phyloP scores from a whole-genome alignment of 768 basidiomycete genomes.

The Hypholoma sublateritium region DNA sequence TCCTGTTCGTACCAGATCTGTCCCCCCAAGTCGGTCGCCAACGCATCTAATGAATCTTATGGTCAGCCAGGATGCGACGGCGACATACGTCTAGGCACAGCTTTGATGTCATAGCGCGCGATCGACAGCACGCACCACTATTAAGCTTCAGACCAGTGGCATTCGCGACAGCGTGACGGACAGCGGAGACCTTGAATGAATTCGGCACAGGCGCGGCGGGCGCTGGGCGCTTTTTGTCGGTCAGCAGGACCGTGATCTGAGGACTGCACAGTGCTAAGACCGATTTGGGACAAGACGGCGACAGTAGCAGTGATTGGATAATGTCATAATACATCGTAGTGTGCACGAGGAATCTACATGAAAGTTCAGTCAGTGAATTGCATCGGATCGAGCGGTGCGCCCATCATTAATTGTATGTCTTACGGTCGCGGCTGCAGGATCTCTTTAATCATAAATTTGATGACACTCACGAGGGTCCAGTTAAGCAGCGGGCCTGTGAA shows the following conservation, averaged over 20 bases:
- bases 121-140: slow-evolving; percentile 31
- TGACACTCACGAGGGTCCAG: slow-evolving; percentile 79
- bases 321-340: slow-evolving; percentile 52
- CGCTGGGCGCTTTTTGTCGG: slow-evolving; percentile 31
- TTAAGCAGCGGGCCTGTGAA: slow-evolving; percentile 71
- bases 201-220: slow-evolving; percentile 8
- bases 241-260: slow-evolving; percentile 45
- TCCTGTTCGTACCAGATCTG: slow-evolving; percentile 53
- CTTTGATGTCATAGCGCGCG: neutral
- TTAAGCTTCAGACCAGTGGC: slow-evolving; percentile 35
- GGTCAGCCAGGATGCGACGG: slow-evolving; percentile 7
- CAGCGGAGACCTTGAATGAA: slow-evolving; percentile 23
- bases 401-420: slow-evolving; percentile 11
- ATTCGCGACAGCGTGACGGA: slow-evolving; percentile 38
- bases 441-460: slow-evolving; percentile 62
- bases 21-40: slow-evolving; percentile 15
- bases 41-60: slow-evolving; percentile 14
- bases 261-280: slow-evolving; percentile 66
- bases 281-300: slow-evolving; percentile 61
- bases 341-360: slow-evolving; percentile 41
- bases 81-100: neutral
- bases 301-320: slow-evolving; percentile 64
- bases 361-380: neutral
- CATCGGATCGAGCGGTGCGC: neutral
- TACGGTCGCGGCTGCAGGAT: slow-evolving; percentile 53